phyloP scores from a whole-genome alignment of 2,329 filamentous ascomycete species.

The Penicillium freii region DNA sequence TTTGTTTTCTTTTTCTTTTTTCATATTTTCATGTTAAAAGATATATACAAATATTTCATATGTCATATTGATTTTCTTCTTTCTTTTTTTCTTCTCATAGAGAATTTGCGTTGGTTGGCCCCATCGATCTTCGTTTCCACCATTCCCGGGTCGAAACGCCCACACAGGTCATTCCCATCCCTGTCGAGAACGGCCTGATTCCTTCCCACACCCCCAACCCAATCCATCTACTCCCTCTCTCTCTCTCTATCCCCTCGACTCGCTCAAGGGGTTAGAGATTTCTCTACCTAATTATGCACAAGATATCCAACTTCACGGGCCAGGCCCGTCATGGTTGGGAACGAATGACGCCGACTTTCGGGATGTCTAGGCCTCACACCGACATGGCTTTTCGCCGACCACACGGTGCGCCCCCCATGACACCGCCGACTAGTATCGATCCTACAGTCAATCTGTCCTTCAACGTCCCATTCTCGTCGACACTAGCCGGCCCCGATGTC shows the following conservation, averaged over 20 bases:
- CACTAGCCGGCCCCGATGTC: constrained; percentile 84
- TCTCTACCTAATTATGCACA: constrained; percentile 54
- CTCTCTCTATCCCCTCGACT: constrained; percentile 36
- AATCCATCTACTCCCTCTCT: constrained; percentile 24
- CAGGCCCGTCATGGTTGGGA: constrained; percentile 66
- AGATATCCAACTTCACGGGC: constrained; percentile 67
- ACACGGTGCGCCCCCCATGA: constrained; percentile 50
- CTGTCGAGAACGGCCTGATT: constrained; percentile 33
- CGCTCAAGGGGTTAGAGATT: constrained; percentile 38
- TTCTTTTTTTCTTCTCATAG: constrained; percentile 10
- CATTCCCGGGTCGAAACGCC: constrained; percentile 28
- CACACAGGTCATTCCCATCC: constrained; percentile 34
- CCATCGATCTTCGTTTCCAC: constrained; percentile 31
- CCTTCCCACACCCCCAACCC: constrained; percentile 6
- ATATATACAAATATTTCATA: background rate
- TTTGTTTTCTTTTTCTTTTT: background rate
- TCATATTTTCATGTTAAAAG: background rate
- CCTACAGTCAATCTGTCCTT: constrained; percentile 87
- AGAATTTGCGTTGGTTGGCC: constrained; percentile 20
- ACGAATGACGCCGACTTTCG: constrained; percentile 65
- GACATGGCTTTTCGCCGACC: constrained; percentile 59
- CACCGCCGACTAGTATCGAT: constrained; percentile 70
- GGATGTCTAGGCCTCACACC: constrained; percentile 59
- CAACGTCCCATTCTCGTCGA: constrained; percentile 94
- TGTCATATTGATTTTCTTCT: background rate